Base-by-base conservation (phyloP, 306 rosid species). In the Clitoria ternatea region DNA sequence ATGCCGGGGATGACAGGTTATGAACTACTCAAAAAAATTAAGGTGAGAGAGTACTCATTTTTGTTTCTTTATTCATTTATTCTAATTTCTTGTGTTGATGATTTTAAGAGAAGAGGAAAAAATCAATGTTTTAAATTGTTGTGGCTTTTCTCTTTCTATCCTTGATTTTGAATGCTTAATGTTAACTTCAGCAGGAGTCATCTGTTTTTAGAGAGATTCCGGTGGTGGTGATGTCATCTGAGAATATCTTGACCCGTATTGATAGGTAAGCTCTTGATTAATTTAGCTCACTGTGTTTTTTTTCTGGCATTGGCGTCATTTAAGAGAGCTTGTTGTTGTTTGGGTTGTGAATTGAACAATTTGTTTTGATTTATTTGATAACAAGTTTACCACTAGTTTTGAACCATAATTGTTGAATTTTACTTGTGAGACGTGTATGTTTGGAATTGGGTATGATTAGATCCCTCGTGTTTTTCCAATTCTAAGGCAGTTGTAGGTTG, bases 1-100 rank as follows among this genome's bases (percentile, higher is more conserved):
- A 94, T 94, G 98, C 98, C 98, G 2, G 98, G 94, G 66, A 94
- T 94, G 98, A 87, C 96, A 3, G 98, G 98, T 61, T 94, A 85
- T 68, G 98, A 94, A 68, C 66, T 94, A 9, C 95, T 94, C 17
- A 94, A 94, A 66, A 94, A 75, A 85, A 94, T 94, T 47, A 94
- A 94, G 97, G 98, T 92, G 67, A 48, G 80, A 32, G 14, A 17
- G 29, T 44, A 15, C 42, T 49, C 8, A n/a, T n/a, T 35, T 10
- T 23, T 44, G 22, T 57, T 27, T 5, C 32, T 6, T n/a, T 64
- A 1, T 9, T 15, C n/a, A 10, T 9, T 55, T 14, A 2, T 4
- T 4, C 30, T 74, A 1, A 1, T 56, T 52, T 53, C 3, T 15
- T 54, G 3, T 27, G 17, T 4, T 18, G 36, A 22, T 37, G 2